Conservation (phyloP, 768 basidiomycete species). For the Suillus ampliporus region DNA sequence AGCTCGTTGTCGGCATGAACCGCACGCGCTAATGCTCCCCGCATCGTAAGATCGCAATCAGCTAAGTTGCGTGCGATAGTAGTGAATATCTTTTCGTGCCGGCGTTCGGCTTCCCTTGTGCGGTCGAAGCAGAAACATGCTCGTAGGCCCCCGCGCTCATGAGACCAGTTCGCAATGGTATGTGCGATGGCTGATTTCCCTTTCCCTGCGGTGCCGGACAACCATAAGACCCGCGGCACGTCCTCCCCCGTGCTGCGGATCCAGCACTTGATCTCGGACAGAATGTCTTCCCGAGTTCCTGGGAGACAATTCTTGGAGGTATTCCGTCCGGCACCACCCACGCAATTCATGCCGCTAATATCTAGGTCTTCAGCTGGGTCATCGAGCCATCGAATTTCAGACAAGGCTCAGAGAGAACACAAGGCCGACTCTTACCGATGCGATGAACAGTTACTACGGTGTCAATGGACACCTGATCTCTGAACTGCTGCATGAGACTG, state of each 20-base stretch:
- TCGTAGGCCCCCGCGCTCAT: constrained; percentile 18
- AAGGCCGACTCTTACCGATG: background rate
- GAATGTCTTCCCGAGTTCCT: constrained; percentile 17
- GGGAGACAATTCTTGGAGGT: constrained; percentile 15
- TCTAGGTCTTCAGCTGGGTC: background rate
- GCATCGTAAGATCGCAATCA: background rate
- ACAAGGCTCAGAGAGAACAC: background rate
- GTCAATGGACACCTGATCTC: background rate
- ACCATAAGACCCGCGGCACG: constrained; percentile 15
- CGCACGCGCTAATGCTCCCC: background rate
- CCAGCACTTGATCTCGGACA: constrained; percentile 25
- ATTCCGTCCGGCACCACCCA: background rate
- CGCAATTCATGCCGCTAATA: background rate
- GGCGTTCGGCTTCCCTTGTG: constrained; percentile 4
- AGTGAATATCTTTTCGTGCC: constrained; percentile 8
- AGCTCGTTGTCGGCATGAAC: constrained; percentile 3
- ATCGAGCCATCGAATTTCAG: background rate
- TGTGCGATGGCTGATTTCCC: constrained; percentile 27
- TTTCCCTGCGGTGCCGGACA: constrained; percentile 18
- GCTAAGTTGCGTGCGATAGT: background rate
- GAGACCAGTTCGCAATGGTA: constrained; percentile 15
- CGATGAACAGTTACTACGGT: background rate
- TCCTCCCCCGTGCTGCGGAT: constrained; percentile 2
- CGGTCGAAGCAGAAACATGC: constrained; percentile 20
- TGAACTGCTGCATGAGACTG: constrained; percentile 9